Evolutionary conservation across 805 yeast genomes (phyloP).

Genomic region (Pichia pseudocactophila): DNA sequence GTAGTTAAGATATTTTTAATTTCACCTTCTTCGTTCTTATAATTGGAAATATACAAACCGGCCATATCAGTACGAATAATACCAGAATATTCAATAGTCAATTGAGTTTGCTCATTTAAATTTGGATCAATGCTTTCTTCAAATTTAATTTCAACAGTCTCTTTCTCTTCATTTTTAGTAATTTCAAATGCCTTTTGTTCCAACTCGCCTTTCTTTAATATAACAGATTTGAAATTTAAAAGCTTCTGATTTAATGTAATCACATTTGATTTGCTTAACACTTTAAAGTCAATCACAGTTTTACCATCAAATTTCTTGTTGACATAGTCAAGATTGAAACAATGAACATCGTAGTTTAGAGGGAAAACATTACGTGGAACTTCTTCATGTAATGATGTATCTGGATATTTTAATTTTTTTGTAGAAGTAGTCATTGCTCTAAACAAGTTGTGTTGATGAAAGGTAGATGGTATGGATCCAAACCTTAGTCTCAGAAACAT

Average conservation of each 20-base stretch:
- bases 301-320: conserved; percentile 39
- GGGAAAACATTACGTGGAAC: conserved; percentile 51
- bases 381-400: conserved; percentile 40
- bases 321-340: conserved; percentile 47
- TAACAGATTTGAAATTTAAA: conserved; percentile 25
- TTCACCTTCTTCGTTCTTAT: conserved; percentile 29
- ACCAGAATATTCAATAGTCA: conserved; percentile 33
- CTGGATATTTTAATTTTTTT: conserved; percentile 11
- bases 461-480: too few relatives aligned
- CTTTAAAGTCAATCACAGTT: conserved; percentile 40
- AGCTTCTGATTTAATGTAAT: conserved; percentile 43
- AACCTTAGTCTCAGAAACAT: not conserved
- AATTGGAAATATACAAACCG: conserved; percentile 44
- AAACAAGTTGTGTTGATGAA: too few relatives aligned
- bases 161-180: conserved; percentile 34
- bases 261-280: conserved; percentile 32
- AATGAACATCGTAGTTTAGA: conserved; percentile 56
- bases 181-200: conserved; percentile 19
- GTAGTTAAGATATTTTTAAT: conserved; percentile 38
- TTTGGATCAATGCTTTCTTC: conserved; percentile 21
- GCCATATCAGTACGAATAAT: conserved; percentile 47
- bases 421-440: conserved; percentile 5
- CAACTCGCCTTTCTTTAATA: conserved; percentile 15
- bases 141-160: conserved; percentile 55
- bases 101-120: conserved; percentile 24